Percentiles rank a stretch among this genome's conserved stretches.
Evolutionary conservation across 768 basidiomycete genomes (phyloP).

Genomic region (Lactifluus pinguis): DNA sequence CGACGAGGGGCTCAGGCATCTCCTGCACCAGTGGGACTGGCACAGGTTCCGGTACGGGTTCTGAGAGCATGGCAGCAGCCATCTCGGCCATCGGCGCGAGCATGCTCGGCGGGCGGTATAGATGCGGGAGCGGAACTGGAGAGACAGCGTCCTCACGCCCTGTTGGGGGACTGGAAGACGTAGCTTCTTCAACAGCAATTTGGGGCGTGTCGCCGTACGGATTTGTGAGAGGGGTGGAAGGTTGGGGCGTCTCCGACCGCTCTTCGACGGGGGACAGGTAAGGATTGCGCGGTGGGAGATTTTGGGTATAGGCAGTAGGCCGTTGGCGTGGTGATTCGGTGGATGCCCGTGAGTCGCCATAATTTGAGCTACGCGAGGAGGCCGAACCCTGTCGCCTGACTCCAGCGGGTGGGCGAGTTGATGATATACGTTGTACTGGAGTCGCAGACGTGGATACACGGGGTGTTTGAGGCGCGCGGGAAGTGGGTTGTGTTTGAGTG

Average conservation of each 20-base stretch:
- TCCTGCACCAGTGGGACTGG: background rate
- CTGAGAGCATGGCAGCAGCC: conserved; percentile 14
- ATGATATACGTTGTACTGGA: background rate
- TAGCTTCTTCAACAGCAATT: conserved; percentile 21
- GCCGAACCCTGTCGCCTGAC: conserved; percentile 10
- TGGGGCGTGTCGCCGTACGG: conserved; percentile 19
- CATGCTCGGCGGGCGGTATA: conserved; percentile 30
- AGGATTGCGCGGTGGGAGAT: background rate
- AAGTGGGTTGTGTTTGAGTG: background rate
- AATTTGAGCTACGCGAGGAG: conserved; percentile 17
- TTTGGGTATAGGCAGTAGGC: background rate
- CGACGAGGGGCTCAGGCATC: background rate
- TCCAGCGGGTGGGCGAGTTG: background rate
- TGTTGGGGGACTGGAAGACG: background rate
- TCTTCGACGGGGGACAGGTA: conserved; percentile 19
- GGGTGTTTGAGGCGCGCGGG: conserved; percentile 1
- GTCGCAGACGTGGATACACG: background rate
- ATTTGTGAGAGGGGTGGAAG: conserved; percentile 1
- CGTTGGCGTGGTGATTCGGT: conserved; percentile 10
- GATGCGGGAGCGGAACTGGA: conserved; percentile 38
- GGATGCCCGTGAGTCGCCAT: conserved; percentile 14
- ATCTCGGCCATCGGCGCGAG: conserved; percentile 20
- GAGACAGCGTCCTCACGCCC: conserved; percentile 27
- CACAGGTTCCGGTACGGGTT: background rate
- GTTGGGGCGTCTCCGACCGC: background rate